A percentile compares a stretch with the other conserved stretches of the same genome.
These are phyloP conservation scores for Botrytis medusae DNA, from an alignment of 2,329 filamentous ascomycete genomes.

Conservation along the genomic window DNA sequence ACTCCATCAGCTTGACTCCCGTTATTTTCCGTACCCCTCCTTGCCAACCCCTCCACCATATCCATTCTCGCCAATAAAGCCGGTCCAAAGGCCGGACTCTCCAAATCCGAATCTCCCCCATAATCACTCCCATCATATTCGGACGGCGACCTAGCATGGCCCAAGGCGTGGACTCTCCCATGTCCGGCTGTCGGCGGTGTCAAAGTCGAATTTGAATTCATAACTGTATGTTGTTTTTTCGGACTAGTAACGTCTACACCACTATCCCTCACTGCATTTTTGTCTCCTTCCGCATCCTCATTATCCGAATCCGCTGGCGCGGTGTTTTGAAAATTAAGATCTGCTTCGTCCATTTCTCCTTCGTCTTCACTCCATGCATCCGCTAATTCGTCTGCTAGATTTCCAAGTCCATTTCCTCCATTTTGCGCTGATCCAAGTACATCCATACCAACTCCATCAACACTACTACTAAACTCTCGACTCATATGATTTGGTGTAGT, in stretches of 20 bases:
- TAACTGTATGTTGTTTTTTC: constrained; percentile 23
- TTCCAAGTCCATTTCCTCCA: constrained; percentile 63
- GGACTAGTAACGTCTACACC: constrained; percentile 38
- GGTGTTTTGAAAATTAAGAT: constrained; percentile 41
- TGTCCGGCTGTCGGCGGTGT: constrained; percentile 27
- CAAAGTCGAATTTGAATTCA: constrained; percentile 28
- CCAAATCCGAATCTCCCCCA: constrained; percentile 69
- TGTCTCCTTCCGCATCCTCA: constrained; percentile 25
- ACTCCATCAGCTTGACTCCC: constrained; percentile 65
- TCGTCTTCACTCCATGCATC: constrained; percentile 68
- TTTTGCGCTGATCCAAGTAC: constrained; percentile 39
- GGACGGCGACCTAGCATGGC: constrained; percentile 54
- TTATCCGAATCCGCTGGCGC: background rate
- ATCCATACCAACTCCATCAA: constrained; percentile 28
- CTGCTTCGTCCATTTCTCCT: constrained; percentile 53
- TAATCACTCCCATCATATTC: constrained; percentile 74
- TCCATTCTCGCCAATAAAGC: constrained; percentile 69
- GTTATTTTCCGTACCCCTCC: constrained; percentile 64
- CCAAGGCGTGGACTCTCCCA: constrained; percentile 47
- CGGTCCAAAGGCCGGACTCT: constrained; percentile 65
- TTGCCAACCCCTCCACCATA: constrained; percentile 68
- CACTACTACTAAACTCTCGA: constrained; percentile 13
- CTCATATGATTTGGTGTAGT: constrained; percentile 30
- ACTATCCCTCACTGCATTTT: constrained; percentile 42
- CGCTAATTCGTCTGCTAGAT: constrained; percentile 77